Evolutionary conservation across 306 rosid species (phyloP).

Genomic region (Spatholobus suberectus): DNA sequence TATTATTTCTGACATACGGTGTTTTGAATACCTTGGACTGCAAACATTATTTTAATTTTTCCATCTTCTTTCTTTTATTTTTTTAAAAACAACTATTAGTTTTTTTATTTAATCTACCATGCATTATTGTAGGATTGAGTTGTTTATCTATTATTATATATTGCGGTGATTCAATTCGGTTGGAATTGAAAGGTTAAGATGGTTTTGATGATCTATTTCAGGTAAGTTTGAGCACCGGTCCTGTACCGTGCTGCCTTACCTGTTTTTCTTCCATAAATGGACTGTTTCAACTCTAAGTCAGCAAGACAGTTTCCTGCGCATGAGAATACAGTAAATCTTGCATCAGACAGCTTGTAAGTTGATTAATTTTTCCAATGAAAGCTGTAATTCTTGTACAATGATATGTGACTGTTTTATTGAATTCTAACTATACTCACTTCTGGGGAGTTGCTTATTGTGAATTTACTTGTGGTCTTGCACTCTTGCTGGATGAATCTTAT

Average conservation of each 20-base stretch:
- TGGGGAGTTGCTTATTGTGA: slow-evolving; percentile 6
- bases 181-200: slow-evolving; percentile 57
- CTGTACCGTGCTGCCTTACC: slow-evolving; percentile 46
- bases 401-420: background rate
- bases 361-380: background rate
- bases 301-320: slow-evolving; percentile 74
- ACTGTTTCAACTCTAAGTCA: slow-evolving; percentile 77
- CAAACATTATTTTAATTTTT: slow-evolving; percentile 8
- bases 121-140: slow-evolving; percentile 17
- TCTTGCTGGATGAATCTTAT: slow-evolving; percentile 24
- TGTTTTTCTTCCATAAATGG: slow-evolving; percentile 72
- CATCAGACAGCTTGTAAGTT: slow-evolving; percentile 96
- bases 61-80: background rate
- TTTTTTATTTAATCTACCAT: background rate
- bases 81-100: background rate
- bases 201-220: slow-evolving; percentile 60
- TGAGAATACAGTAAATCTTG: slow-evolving; percentile 79
- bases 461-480: slow-evolving; percentile 14
- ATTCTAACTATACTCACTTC: slow-evolving; percentile 7
- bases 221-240: slow-evolving; percentile 53
- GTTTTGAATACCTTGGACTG: slow-evolving; percentile 12
- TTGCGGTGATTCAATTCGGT: slow-evolving; percentile 45
- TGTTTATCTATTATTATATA: slow-evolving; percentile 42
- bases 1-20: slow-evolving; percentile 28
- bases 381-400: slow-evolving; percentile 7